These are phyloP conservation scores for Phascolomyces articulosus DNA, from an alignment of 371 early-diverging fungal genomes.

Conservation along the genomic window DNA sequence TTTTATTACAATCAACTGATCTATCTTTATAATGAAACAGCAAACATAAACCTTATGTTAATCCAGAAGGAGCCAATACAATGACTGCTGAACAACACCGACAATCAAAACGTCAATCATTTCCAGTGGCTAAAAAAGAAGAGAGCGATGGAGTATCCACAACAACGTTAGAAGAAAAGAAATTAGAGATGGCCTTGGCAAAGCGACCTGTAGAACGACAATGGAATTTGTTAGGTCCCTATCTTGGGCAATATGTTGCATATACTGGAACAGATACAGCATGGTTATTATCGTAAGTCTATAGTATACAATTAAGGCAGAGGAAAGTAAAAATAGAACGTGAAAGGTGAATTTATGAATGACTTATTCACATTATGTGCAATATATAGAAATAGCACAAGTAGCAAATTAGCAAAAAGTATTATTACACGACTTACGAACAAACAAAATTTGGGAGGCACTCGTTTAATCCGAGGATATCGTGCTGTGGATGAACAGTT, in stretches of 20 bases:
- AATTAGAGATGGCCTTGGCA: slow-evolving; percentile 30
- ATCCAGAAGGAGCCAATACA: slow-evolving; percentile 10
- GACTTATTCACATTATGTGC: no score
- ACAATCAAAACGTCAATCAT: slow-evolving; percentile 13
- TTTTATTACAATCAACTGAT: not conserved
- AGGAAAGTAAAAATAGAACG: not conserved
- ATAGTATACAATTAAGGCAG: not conserved
- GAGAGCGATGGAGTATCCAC: slow-evolving; percentile 13
- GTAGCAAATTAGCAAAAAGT: slow-evolving; percentile 74
- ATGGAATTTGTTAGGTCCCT: slow-evolving; percentile 78
- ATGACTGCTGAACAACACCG: not conserved
- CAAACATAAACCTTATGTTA: slow-evolving; percentile 65
- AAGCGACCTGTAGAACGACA: slow-evolving; percentile 51
- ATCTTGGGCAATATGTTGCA: slow-evolving; percentile 74
- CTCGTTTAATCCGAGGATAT: slow-evolving; percentile 74
- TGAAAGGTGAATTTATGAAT: no score
- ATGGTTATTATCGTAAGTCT: slow-evolving; percentile 65
- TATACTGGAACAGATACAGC: slow-evolving; percentile 68
- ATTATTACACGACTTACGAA: slow-evolving; percentile 71
- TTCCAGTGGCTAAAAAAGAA: slow-evolving; percentile 19
- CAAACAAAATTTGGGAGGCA: slow-evolving; percentile 69
- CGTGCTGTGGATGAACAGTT: slow-evolving; percentile 63
- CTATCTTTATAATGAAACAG: slow-evolving; percentile 21
- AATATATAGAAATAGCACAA: slow-evolving; percentile 34
- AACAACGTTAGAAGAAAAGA: slow-evolving; percentile 38